Evolutionary conservation across 352 stramenopile species (phyloP), one percentile per base, ranked within the genome.

Genomic region (Phytopythium chamaehyphon): DNA sequence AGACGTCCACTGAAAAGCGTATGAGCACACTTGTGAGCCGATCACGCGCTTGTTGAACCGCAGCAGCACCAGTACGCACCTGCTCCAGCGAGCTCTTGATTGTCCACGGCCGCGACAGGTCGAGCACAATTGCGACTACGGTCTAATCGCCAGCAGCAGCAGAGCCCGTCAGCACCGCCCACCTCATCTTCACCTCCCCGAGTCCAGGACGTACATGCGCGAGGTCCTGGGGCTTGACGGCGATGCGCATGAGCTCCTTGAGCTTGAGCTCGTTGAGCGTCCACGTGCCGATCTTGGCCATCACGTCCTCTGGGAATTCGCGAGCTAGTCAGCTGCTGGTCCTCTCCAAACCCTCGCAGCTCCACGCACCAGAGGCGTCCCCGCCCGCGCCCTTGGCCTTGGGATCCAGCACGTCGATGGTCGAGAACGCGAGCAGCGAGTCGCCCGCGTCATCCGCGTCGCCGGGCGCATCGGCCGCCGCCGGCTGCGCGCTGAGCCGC

Each of bases 11-110:
- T 92, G 36, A 7, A 26, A 4, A 12, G 18, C 37, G n/a, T 9
- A 42, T 31, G 1, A 21, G 8, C 21, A 48, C n/a, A n/a, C n/a
- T n/a, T n/a, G n/a, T n/a, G n/a, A n/a, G n/a, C n/a, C n/a, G n/a
- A n/a, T n/a, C n/a, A n/a, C n/a, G n/a, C n/a, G n/a, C n/a, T n/a
- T n/a, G n/a, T n/a, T n/a, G 5, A 1, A 35, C 15, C 15, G 3
- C 11, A 40, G 24, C 14, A n/a, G 16, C 2, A 38, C 43, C 6
- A 18, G 6, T 2, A 45, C 37, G 14, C 39, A 75, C 70, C 64
- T 76, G 76, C 26, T 93, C 83, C 43, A 93, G 54, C 36, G 75
- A 73, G 52, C 63, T 79, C 64, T 93, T 90, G 63, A 93, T 88
- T 24, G 78, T 88, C 83, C 83, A 93, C 11, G 78, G 80, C 23